Evolutionary conservation across 192 early-diverging fungal species (phyloP), one percentile per base, ranked within the genome.

Genomic region (Coemansia sp.): DNA sequence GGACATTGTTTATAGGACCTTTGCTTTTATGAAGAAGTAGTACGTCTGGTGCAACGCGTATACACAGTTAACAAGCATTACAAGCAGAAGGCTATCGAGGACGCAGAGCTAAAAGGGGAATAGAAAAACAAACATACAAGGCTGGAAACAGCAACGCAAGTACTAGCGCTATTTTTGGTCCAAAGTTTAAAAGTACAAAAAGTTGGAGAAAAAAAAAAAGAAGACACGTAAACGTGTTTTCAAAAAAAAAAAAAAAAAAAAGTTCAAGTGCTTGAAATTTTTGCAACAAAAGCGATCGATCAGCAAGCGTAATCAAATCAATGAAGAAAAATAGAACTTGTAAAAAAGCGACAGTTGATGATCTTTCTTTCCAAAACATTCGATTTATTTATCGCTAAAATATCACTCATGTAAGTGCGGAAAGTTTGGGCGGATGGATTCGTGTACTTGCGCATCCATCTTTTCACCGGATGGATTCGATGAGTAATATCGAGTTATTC

Each of bases 381-480:
- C 44, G 49, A 63, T 63, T 68, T 68, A 52, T 68, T 59, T 59
- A 26, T 56, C 53, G 18, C 6, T 20, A 18, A 30, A 18, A 30
- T 52, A 52, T 63, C 72, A 75, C 72, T 68, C 72, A 75, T 75
- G 72, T 75, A 75, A 60, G 72, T 68, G 16, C 34, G 9, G 35
- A 5, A 59, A 5, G 14, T 6, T 12, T 52, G 11, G 49, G 5
- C 15, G 45, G 23, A 52, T 52, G 21, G 21, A 26, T 26, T 26
- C 21, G 51, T 26, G 23, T 2, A 26, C 24, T 23, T 26, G 23
- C 60, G 60, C 60, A 68, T 68, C 67, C 67, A 68, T 62, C 36
- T 15, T 26, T 4, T 0, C 20, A 14, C 39, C 1, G 24, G 49
- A 68, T 62, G 66, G 66, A 68, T 68, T 24, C 59, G 38, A 33